Percentiles rank a stretch among this genome's conserved stretches.
These are phyloP conservation scores for Rehmannia glutinosa DNA, from an alignment of 257 asterid species.

Conservation along the genomic window DNA sequence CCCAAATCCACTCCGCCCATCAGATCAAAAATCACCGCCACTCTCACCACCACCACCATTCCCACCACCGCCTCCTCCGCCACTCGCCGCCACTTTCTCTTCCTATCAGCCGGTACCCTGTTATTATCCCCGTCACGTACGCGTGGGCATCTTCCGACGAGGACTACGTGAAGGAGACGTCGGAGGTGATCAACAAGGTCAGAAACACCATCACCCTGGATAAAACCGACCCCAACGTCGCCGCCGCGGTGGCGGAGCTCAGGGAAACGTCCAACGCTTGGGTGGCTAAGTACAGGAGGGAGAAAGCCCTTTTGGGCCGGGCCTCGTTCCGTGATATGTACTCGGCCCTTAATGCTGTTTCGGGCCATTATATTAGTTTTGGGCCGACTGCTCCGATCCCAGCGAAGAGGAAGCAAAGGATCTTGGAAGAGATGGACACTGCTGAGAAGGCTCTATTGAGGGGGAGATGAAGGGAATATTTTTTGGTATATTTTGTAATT, in stretches of 20 bases:
- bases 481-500: constrained; percentile 24
- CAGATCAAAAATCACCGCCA: constrained; percentile 32
- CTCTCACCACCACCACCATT: constrained; percentile 13
- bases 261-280: constrained; percentile 73
- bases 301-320: constrained; percentile 70
- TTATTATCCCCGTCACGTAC: constrained; percentile 25
- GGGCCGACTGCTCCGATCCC: constrained; percentile 97
- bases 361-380: constrained; percentile 91
- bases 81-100: constrained; percentile 49
- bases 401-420: constrained; percentile 78
- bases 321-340: constrained; percentile 84
- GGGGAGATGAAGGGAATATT: constrained; percentile 49
- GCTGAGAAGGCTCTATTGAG: constrained; percentile 88
- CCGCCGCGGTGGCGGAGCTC: constrained; percentile 69
- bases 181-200: constrained; percentile 65
- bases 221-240: constrained; percentile 62
- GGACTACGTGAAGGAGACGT: constrained; percentile 74
- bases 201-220: constrained; percentile 58
- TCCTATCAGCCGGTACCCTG: constrained; percentile 39
- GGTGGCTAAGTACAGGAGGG: constrained; percentile 95
- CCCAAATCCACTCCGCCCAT: constrained; percentile 37
- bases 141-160: constrained; percentile 62
- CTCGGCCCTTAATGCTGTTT: constrained; percentile 90
- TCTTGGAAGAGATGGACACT: constrained; percentile 88
- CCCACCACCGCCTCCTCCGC: constrained; percentile 10